These are phyloP conservation scores for Pichia sp. DNA, from an alignment of 1,139 yeast genomes.

Conservation along the genomic window DNA sequence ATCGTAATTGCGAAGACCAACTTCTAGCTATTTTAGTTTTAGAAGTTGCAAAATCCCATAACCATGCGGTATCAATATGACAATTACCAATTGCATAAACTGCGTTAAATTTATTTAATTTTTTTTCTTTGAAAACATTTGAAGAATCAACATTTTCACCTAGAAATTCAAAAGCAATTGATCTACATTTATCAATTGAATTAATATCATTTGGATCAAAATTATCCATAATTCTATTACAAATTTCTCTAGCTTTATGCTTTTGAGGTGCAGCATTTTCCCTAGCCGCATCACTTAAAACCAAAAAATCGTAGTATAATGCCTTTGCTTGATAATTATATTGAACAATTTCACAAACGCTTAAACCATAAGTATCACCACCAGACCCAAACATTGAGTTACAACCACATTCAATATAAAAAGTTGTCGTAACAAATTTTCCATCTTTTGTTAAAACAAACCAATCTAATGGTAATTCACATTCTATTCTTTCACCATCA, in stretches of 20 bases:
- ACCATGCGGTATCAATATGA: conserved; percentile 96
- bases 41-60: conserved; percentile 97
- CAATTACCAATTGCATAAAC: conserved; percentile 90
- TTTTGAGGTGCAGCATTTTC: conserved; percentile 83
- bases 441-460: conserved; percentile 23
- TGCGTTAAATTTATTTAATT: conserved; percentile 33
- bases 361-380: conserved; percentile 53
- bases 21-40: conserved; percentile 86
- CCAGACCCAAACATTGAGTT: conserved; percentile 87
- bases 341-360: conserved; percentile 68
- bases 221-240: conserved; percentile 72
- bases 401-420: conserved; percentile 85
- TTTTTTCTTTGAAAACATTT: conserved; percentile 45
- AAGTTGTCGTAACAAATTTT: conserved; percentile 34
- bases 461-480: conserved; percentile 56
- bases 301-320: conserved; percentile 75
- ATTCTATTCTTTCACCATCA: conserved; percentile 71
- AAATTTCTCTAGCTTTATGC: conserved; percentile 70
- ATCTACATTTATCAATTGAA: conserved; percentile 55
- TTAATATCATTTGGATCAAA: conserved; percentile 50
- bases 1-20: conserved; percentile 87
- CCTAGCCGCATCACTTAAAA: conserved; percentile 84
- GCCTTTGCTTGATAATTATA: conserved; percentile 80
- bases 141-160: conserved; percentile 61
- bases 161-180: conserved; percentile 55